Conservation (phyloP, 2,329 filamentous ascomycete genomes). For the Exophiala xenobiotica region DNA sequence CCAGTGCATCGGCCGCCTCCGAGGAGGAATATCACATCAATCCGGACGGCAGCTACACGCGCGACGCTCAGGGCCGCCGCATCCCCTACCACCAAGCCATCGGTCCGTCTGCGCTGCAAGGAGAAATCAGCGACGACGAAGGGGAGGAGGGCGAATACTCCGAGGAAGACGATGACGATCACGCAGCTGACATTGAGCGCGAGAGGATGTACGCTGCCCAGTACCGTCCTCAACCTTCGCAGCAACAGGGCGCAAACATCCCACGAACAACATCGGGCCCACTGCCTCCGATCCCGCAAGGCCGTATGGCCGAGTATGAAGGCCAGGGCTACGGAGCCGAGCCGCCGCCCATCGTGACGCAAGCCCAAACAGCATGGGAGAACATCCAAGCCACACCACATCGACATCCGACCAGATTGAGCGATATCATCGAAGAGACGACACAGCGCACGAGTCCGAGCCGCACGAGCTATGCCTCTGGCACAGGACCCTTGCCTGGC, state of each 20-base stretch:
- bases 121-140: constrained; percentile 17
- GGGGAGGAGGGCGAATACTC: constrained; percentile 18
- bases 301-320: constrained; percentile 58
- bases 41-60: constrained; percentile 59
- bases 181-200: constrained; percentile 48
- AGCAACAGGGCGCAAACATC: constrained; percentile 20
- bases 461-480: constrained; percentile 55
- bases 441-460: constrained; percentile 63
- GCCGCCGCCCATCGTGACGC: constrained; percentile 13
- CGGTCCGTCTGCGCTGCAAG: not conserved
- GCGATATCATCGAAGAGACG: constrained; percentile 80
- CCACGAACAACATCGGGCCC: constrained; percentile 20
- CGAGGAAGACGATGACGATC: constrained; percentile 54
- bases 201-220: constrained; percentile 37
- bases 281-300: constrained; percentile 24
- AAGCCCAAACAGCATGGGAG: constrained; percentile 67
- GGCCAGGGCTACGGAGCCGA: constrained; percentile 62
- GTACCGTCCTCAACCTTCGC: constrained; percentile 34
- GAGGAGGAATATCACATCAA: constrained; percentile 72
- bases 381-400: constrained; percentile 64
- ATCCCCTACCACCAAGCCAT: constrained; percentile 55
- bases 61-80: constrained; percentile 61
- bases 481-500: constrained; percentile 10
- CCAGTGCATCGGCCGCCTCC: constrained; percentile 56
- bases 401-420: constrained; percentile 83